These are phyloP conservation scores for Irpex rosettiformis DNA, from an alignment of 1,284 basidiomycete genomes.

Conservation along the genomic window DNA sequence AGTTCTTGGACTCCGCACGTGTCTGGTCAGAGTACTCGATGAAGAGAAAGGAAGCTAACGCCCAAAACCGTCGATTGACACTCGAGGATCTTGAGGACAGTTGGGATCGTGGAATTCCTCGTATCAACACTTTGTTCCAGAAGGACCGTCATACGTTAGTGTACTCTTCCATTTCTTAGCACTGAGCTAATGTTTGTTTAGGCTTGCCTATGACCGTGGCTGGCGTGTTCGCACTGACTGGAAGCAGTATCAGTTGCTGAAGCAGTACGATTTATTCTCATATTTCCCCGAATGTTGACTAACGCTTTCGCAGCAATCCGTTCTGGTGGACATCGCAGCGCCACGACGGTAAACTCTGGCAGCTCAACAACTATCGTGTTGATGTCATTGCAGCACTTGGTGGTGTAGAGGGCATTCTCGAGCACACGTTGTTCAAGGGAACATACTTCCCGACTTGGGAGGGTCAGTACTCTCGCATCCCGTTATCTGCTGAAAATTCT, in stretches of 20 bases:
- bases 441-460: constrained; percentile 95
- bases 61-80: constrained; percentile 93
- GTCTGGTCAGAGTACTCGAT: constrained; percentile 99
- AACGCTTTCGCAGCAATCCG: constrained; percentile 63
- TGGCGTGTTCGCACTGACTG: constrained; percentile 96
- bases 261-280: constrained; percentile 56
- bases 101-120: constrained; percentile 98
- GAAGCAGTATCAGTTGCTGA: constrained; percentile 96
- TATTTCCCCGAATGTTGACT: not conserved
- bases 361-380: constrained; percentile 97
- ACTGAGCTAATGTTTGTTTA: constrained; percentile 41
- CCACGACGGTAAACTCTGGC: constrained; percentile 98
- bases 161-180: not conserved
- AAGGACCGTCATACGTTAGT: constrained; percentile 93
- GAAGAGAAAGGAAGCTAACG: constrained; percentile 99
- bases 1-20: constrained; percentile 96
- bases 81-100: constrained; percentile 97
- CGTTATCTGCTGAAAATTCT: constrained; percentile 8
- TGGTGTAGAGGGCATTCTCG: constrained; percentile 95
- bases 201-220: constrained; percentile 95
- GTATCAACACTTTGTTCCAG: constrained; percentile 97
- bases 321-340: constrained; percentile 99
- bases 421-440: constrained; percentile 97
- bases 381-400: constrained; percentile 99
- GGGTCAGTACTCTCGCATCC: constrained; percentile 36